A percentile compares a stretch with the other conserved stretches of the same genome.
phyloP scores from a whole-genome alignment of 345 rosid species.

The Eucalyptus viminalis region DNA sequence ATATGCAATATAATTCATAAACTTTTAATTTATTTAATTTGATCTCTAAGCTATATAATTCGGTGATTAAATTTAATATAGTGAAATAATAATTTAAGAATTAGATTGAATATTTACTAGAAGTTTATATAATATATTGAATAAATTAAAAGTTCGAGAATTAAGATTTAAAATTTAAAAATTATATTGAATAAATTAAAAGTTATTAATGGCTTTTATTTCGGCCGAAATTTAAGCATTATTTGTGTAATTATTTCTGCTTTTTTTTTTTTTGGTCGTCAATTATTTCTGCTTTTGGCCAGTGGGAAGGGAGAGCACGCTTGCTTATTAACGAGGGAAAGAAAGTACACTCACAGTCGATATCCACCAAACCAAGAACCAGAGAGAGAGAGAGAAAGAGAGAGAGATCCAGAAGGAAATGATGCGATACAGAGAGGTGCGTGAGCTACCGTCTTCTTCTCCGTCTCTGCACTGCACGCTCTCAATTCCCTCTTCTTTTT shows the following conservation, averaged over 20 bases:
- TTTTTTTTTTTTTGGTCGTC: too few species aligned
- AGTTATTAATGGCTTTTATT: fast-evolving
- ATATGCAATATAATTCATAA: fast-evolving
- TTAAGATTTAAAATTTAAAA: fast-evolving
- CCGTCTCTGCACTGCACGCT: not conserved
- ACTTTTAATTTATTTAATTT: not conserved
- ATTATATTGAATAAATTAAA: too few species aligned
- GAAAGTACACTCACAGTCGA: not conserved
- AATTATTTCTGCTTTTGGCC: not conserved
- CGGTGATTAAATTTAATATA: fast-evolving
- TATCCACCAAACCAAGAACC: not conserved
- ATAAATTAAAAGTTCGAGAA: fast-evolving
- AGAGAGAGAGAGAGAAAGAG: not conserved
- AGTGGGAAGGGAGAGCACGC: not conserved
- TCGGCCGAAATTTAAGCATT: fast-evolving
- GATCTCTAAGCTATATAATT: not conserved
- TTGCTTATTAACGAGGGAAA: not conserved
- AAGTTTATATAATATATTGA: fast-evolving
- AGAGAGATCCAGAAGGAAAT: slow-evolving; percentile 1
- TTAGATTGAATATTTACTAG: fast-evolving
- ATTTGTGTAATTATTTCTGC: not conserved
- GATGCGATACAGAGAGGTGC: slow-evolving; percentile 60
- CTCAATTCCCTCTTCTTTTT: not conserved
- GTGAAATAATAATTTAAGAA: too few species aligned
- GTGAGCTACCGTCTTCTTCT: not conserved